Conservation (phyloP, 176 grass and related monocot genomes). For the Pharus latifolius region DNA sequence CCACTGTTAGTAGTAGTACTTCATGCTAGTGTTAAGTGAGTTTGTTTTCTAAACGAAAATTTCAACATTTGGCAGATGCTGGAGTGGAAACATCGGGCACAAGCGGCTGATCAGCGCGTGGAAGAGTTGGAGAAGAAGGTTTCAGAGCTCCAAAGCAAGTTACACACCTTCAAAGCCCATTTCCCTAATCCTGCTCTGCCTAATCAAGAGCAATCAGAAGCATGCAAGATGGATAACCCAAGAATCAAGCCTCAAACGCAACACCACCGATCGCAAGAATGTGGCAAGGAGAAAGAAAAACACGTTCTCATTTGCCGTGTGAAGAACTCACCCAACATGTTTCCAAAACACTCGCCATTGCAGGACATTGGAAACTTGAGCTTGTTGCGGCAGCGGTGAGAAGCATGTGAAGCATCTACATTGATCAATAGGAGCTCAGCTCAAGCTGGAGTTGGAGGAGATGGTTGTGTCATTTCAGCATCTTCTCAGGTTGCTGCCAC, state of each 20-base stretch:
- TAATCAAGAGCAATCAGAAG: constrained; percentile 32
- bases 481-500: constrained; percentile 2
- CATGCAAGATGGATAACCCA: constrained; percentile 29
- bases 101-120: constrained; percentile 33
- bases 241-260: constrained; percentile 14
- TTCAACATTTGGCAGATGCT: constrained; percentile 34
- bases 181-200: constrained; percentile 10
- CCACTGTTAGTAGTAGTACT: not conserved
- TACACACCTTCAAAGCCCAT: constrained; percentile 39
- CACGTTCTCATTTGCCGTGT: constrained; percentile 60
- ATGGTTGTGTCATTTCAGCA: constrained; percentile 12
- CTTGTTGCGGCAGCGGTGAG: constrained; percentile 32
- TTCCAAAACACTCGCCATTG: constrained; percentile 43
- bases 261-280: constrained; percentile 12
- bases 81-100: constrained; percentile 66
- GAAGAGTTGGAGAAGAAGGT: constrained; percentile 48
- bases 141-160: constrained; percentile 55
- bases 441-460: not conserved
- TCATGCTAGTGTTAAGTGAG: not conserved
- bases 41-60: not conserved
- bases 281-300: constrained; percentile 63
- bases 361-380: constrained; percentile 58
- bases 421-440: too few species aligned
- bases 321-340: constrained; percentile 50
- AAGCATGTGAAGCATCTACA: not conserved